A percentile compares a stretch with the other conserved stretches of the same genome.
Conservation (phyloP, 2,329 filamentous ascomycete species). For the Clarireedia homoeocarpa region DNA sequence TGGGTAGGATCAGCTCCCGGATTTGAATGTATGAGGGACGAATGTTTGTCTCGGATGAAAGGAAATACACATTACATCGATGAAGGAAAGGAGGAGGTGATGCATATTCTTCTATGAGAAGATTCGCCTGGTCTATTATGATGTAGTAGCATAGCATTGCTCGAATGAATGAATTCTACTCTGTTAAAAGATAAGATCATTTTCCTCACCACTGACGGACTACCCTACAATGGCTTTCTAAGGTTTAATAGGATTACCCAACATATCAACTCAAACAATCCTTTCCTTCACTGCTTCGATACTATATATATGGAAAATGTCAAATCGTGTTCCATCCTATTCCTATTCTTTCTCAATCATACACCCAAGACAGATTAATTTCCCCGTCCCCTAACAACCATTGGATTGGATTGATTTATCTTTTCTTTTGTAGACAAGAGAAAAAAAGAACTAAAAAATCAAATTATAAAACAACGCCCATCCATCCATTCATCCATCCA, state of each 20-base stretch:
- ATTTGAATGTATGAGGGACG: too few relatives aligned
- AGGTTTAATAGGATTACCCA: too few relatives aligned
- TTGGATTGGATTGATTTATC: too few relatives aligned
- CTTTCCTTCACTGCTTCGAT: neutral
- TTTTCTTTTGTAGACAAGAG: neutral
- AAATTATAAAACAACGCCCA: neutral
- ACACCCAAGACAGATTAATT: conserved; percentile 5
- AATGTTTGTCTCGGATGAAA: too few relatives aligned
- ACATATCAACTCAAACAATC: too few relatives aligned
- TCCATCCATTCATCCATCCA: neutral
- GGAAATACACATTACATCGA: neutral
- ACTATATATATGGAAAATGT: neutral
- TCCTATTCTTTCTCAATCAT: neutral
- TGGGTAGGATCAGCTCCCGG: too few relatives aligned
- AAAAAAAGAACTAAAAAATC: too few relatives aligned
- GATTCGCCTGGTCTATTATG: neutral
- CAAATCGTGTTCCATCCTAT: neutral
- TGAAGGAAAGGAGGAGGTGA: neutral
- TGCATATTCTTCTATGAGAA: neutral
- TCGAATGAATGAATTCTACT: neutral
- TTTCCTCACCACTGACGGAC: too few relatives aligned
- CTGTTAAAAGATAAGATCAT: neutral
- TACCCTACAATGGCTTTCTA: too few relatives aligned
- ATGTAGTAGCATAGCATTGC: neutral
- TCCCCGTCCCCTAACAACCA: neutral